These are phyloP conservation scores for Euphorbia schlechtendalii DNA, from an alignment of 441 rosid genomes.

Conservation along the genomic window DNA sequence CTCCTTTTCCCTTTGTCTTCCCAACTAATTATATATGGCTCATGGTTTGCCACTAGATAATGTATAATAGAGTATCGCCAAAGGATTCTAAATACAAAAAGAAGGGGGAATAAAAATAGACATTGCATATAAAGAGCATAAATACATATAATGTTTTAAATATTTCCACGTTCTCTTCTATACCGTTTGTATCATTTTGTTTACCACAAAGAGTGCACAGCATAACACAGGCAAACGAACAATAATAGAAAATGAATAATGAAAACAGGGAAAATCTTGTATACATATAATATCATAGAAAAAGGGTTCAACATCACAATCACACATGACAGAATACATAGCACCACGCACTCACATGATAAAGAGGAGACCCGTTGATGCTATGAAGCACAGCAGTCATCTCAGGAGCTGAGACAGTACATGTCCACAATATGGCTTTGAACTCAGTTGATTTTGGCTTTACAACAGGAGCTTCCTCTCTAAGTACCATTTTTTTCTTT, in stretches of 20 bases:
- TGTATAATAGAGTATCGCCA: neutral
- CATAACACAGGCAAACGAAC: no score
- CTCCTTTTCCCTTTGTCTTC: neutral
- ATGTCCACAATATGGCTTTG: constrained; percentile 83
- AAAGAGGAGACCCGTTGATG: constrained; percentile 53
- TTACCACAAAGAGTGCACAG: no score
- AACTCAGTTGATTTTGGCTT: constrained; percentile 49
- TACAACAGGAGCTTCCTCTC: constrained; percentile 40
- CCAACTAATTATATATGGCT: neutral
- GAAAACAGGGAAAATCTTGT: constrained; percentile 8
- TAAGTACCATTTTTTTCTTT: constrained; percentile 68
- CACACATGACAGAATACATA: constrained; percentile 2
- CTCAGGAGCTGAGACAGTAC: constrained; percentile 97
- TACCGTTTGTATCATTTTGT: no score
- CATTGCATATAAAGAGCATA: constrained; percentile 13
- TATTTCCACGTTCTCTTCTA: no score
- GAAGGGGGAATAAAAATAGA: neutral
- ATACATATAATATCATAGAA: constrained; percentile 13
- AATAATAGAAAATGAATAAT: neutral
- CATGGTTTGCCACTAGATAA: neutral
- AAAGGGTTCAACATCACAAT: constrained; percentile 10
- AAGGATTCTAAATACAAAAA: neutral
- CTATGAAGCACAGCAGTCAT: constrained; percentile 72
- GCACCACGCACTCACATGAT: constrained; percentile 63
- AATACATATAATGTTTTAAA: constrained; percentile 9